These are phyloP conservation scores for Trichoderma atrobrunneum DNA, from an alignment of 2,329 filamentous ascomycete genomes.

Conservation along the genomic window DNA sequence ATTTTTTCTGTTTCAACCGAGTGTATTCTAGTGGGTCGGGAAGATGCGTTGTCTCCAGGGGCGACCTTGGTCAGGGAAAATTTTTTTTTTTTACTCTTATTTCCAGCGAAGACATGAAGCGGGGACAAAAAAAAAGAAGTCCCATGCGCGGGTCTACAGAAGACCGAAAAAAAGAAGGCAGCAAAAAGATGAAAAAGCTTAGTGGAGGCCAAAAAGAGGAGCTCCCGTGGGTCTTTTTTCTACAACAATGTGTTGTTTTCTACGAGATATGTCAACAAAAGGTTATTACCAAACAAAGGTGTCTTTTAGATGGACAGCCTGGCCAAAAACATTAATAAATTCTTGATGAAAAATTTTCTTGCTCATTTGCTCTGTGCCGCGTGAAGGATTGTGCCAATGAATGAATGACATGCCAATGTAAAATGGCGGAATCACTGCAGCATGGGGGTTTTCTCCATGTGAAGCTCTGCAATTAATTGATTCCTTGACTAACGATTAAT, in stretches of 20 bases:
- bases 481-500: neutral
- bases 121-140: conserved; percentile 1
- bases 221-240: conserved; percentile 15
- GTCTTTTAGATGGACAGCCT: conserved; percentile 8
- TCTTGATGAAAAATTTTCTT: neutral
- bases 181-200: neutral
- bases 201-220: conserved; percentile 19
- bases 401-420: neutral
- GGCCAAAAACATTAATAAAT: conserved; percentile 21
- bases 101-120: conserved; percentile 16
- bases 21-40: conserved; percentile 20
- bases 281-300: conserved; percentile 6
- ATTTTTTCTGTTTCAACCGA: neutral
- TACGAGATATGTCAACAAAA: conserved; percentile 18
- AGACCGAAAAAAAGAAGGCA: conserved; percentile 7
- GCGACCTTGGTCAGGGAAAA: conserved; percentile 19
- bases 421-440: neutral
- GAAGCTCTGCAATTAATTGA: neutral
- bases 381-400: neutral
- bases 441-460: neutral
- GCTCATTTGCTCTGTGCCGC: neutral
- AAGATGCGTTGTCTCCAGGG: conserved; percentile 20
- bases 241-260: conserved; percentile 7
- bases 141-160: conserved; percentile 10
- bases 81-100: neutral